Evolutionary conservation across 2,329 filamentous ascomycete genomes (phyloP), one percentile per base, ranked within the genome.

Genomic region (Xylogone sp.): DNA sequence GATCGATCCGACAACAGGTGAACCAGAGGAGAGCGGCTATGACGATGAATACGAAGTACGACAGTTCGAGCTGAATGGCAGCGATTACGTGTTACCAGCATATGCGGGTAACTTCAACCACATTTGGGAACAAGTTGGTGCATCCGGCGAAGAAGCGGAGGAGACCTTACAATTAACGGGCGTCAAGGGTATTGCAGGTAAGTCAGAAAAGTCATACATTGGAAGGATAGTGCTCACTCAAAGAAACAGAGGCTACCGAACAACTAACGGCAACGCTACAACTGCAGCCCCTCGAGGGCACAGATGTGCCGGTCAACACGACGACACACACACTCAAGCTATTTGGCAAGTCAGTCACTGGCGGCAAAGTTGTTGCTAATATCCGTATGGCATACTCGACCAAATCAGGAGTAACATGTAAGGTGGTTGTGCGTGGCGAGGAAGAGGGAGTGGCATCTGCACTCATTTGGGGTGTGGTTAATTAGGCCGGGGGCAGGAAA

Each of bases 21-120:
- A 97, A 71, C 89, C 93, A 1, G 94, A 99, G 69, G 91, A 96
- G 16, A 80, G 75, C 45, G 94, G 94, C 44, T 97, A 97, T 69
- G 93, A 97, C 49, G 94, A 99, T 65, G 94, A 99, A 73, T 99
- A 99, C 67, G 90, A 97, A 73, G 88, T 97, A 54, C 90, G 94
- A 56, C 91, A 97, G 67, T 84, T 97, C 55, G 92, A 97, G 56
- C 82, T 99, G 54, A 81, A 84, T 18, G 94, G 93, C 53, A 91
- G 90, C 60, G 94, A 99, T 70, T 99, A 97, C 71, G 84, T 99
- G 56, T 81, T 96, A 45, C 94, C 94, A 19, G 87, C 90, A 2
- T 99, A 96, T 69, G 92, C 92, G 18, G 88, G 92, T 68, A 96
- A 90, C 77, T 99, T 97, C 68, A 90, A 89, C 67, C 90, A 96